These are phyloP conservation scores for Calocybe cyanea DNA, from an alignment of 768 basidiomycete genomes.

Conservation along the genomic window DNA sequence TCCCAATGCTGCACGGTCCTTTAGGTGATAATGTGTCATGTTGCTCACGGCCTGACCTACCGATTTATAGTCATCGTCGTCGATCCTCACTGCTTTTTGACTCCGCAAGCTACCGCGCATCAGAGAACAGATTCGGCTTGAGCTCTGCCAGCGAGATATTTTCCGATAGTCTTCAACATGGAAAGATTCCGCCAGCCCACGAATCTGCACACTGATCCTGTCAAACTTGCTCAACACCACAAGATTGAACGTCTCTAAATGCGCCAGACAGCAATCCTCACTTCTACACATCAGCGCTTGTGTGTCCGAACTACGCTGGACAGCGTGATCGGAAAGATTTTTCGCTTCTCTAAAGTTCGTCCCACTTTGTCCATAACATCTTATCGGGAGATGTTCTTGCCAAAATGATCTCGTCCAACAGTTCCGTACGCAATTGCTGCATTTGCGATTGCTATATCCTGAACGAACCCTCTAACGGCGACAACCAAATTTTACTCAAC, in stretches of 20 bases:
- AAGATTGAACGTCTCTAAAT: constrained; percentile 71
- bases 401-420: constrained; percentile 23
- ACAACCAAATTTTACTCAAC: constrained; percentile 36
- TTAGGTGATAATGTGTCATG: no score
- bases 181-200: constrained; percentile 18
- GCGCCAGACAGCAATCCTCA: constrained; percentile 51
- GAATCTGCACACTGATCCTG: constrained; percentile 44
- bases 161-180: constrained; percentile 28
- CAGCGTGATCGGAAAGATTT: constrained; percentile 35
- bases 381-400: constrained; percentile 51
- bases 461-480: constrained; percentile 23
- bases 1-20: constrained; percentile 70
- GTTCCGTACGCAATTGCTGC: constrained; percentile 23
- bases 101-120: constrained; percentile 2
- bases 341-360: constrained; percentile 75
- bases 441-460: constrained; percentile 29
- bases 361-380: neutral
- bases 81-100: constrained; percentile 58
- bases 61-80: constrained; percentile 57
- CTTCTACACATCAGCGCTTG: constrained; percentile 53
- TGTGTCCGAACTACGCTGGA: constrained; percentile 45
- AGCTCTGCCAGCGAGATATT: constrained; percentile 51
- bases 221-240: constrained; percentile 48
- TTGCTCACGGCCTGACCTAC: constrained; percentile 8
- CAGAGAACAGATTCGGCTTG: constrained; percentile 21